Evolutionary conservation across 23 red algal species (phyloP).

Genomic region (Agarophyton chilense): DNA sequence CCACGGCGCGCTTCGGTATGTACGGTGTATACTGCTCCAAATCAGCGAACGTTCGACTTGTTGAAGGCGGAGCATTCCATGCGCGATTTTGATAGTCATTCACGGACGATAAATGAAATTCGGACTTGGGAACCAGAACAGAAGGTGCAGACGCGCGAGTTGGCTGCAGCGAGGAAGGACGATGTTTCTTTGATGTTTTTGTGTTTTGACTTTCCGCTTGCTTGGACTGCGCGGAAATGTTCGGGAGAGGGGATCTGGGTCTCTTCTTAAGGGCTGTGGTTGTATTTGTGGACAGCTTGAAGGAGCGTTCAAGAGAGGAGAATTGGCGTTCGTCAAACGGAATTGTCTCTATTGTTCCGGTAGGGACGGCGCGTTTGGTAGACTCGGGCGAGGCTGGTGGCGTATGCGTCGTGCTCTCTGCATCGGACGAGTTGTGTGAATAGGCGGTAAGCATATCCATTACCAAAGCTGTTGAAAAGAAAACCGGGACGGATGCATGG

Average conservation of each 20-base stretch:
- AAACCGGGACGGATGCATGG: too few species aligned
- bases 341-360: constrained; percentile 17
- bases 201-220: background rate
- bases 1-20: constrained; percentile 44
- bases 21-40: constrained; percentile 65
- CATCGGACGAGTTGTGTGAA: constrained; percentile 6
- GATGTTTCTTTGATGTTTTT: background rate
- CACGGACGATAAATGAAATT: constrained; percentile 10
- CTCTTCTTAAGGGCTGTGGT: background rate
- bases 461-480: background rate
- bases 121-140: constrained; percentile 42
- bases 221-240: background rate
- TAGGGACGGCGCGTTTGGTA: background rate
- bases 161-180: background rate
- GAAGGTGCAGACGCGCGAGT: background rate
- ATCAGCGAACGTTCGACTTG: constrained; percentile 36
- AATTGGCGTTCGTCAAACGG: constrained; percentile 3
- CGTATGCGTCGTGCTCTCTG: background rate
- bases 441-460: constrained; percentile 34
- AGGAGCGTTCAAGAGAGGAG: constrained; percentile 23
- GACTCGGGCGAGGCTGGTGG: background rate
- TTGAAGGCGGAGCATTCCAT: constrained; percentile 29
- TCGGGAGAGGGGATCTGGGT: background rate
- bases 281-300: background rate
- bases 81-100: constrained; percentile 40